Evolutionary conservation across 441 rosid species (phyloP).

Genomic region (Gossypium gossypioides): DNA sequence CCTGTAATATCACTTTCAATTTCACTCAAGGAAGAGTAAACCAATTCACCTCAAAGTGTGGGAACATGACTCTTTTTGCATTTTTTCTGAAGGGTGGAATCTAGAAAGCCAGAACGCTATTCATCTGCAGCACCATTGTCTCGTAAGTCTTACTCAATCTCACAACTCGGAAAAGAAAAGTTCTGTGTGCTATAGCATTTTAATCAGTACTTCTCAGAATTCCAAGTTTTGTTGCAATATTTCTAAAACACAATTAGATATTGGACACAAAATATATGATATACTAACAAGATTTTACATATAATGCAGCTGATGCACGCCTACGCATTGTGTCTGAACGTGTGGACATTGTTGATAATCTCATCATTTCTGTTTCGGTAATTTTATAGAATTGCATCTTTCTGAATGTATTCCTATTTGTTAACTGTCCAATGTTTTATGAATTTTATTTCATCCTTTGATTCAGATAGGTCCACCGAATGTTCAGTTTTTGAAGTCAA

Average conservation of each 20-base stretch:
- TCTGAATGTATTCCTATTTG: neutral
- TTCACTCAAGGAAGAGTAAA: neutral
- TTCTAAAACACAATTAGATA: neutral
- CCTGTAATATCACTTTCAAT: neutral
- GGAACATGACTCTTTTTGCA: constrained; percentile 17
- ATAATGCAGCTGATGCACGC: constrained; percentile 75
- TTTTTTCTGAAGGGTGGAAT: constrained; percentile 65
- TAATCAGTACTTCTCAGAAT: neutral
- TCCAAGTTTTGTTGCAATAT: constrained; percentile 10
- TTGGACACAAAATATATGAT: neutral
- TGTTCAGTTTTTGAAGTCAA: constrained; percentile 53
- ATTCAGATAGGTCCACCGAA: constrained; percentile 94
- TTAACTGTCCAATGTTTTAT: constrained; percentile 17
- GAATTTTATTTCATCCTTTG: constrained; percentile 23
- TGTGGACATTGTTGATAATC: constrained; percentile 74
- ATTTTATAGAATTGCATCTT: constrained; percentile 13
- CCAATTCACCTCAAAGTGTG: neutral
- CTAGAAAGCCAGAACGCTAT: constrained; percentile 92
- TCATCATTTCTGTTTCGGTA: constrained; percentile 75
- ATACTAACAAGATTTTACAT: neutral
- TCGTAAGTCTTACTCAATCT: constrained; percentile 39
- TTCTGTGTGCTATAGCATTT: neutral
- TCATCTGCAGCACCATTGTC: constrained; percentile 93
- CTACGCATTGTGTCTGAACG: constrained; percentile 82
- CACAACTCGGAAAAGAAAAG: constrained; percentile 10